Evolutionary conservation across 2,329 filamentous ascomycete species (phyloP).

Genomic region (Neophaeococcomyces aloes): DNA sequence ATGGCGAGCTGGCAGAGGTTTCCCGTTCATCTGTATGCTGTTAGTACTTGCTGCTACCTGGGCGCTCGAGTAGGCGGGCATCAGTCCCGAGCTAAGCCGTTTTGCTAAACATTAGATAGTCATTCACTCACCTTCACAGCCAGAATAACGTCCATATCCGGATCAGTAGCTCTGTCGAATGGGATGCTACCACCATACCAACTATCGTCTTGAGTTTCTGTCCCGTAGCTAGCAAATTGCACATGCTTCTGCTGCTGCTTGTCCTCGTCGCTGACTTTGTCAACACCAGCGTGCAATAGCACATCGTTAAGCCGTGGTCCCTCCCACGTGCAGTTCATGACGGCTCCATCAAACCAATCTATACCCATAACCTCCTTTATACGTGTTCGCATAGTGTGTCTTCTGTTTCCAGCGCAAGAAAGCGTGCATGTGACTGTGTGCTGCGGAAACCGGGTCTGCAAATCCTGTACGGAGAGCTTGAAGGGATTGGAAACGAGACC

Average conservation of each 20-base stretch:
- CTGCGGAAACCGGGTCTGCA: constrained; percentile 41
- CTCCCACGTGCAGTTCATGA: constrained; percentile 51
- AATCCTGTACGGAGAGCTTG: constrained; percentile 37
- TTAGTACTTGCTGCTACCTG: neutral
- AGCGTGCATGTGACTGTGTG: constrained; percentile 47
- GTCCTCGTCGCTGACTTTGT: constrained; percentile 20
- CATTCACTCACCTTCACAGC: constrained; percentile 34
- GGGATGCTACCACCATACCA: constrained; percentile 50
- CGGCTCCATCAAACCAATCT: constrained; percentile 50
- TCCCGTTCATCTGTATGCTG: constrained; percentile 37
- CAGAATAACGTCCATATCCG: constrained; percentile 38
- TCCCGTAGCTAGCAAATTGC: constrained; percentile 45
- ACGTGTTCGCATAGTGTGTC: constrained; percentile 50
- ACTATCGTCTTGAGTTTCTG: constrained; percentile 44
- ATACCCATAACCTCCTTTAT: constrained; percentile 50
- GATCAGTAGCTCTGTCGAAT: constrained; percentile 35
- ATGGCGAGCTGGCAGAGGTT: constrained; percentile 38
- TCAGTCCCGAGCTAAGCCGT: neutral
- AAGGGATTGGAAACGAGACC: constrained; percentile 39
- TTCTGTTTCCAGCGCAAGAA: constrained; percentile 51
- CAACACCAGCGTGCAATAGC: constrained; percentile 33
- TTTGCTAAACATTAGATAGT: neutral
- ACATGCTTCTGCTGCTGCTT: constrained; percentile 35
- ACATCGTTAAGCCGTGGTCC: constrained; percentile 46
- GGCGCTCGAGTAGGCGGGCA: too few relatives aligned